Evolutionary conservation across 805 yeast genomes (phyloP), one percentile per base, ranked within the genome.

Genomic region (Spathaspora sp.): DNA sequence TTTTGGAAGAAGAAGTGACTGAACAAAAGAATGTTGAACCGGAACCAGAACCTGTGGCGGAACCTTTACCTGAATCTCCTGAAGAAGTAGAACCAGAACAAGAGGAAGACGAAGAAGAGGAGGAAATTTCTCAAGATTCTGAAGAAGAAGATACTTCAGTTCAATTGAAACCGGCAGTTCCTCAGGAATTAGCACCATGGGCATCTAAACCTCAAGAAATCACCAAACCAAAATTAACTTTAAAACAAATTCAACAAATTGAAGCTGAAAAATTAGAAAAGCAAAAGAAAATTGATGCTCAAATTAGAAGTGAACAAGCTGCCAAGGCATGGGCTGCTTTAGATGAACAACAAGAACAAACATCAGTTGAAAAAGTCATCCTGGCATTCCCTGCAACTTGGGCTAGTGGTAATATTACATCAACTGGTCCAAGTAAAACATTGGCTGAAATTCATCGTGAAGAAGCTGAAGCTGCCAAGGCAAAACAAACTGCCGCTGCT

Each of bases 361-460:
- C 51, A n/a, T n/a, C n/a, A 16, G 43, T 52, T 14, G 65, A 63
- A 19, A 62, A 58, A 26, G 50, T 55, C 4, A 47, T 44, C 11
- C 56, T 66, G 6, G 57, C 57, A 2, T 63, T 77, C 44, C 80
- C 81, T 11, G 66, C 77, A n/a, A 68, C 73, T 42, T 79, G 83
- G 83, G 77, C 68, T 39, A 51, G 60, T 18, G 56, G 61, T 19
- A 47, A 63, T 5, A 26, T 64, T 1, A 46, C 59, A 14, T 54
- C 62, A 2, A 46, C 54, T n/a, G 61, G 62, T 12, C 40, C 40
- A n/a, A 78, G 53, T 31, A 66, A 68, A 62, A 75, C 86, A 0
- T 69, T 84, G 50, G 83, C 81, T 11, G 87, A 84, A 50, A 83
- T 84, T 54, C 86, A 82, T 60, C 76, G 67, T 52, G 88, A 83